phyloP scores from a whole-genome alignment of 2,329 filamentous ascomycete genomes.

The Knufia fluminis region DNA sequence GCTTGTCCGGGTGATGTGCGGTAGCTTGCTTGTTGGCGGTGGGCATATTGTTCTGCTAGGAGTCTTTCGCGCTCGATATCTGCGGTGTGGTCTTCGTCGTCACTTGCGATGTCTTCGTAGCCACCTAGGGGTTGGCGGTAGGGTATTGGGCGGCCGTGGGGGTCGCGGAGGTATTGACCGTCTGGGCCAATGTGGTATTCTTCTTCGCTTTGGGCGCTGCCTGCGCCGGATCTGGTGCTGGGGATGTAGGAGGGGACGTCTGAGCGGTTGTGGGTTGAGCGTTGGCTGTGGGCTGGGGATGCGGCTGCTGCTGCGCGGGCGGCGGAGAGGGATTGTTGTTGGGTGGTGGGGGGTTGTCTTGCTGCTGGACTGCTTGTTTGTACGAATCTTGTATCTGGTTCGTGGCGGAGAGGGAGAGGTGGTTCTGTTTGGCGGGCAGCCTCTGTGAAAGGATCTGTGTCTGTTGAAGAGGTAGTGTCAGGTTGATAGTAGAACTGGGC shows the following conservation, averaged over 20 bases:
- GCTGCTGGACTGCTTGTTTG: background rate
- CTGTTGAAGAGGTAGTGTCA: conserved; percentile 43
- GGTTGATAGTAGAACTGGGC: conserved; percentile 43
- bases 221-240: conserved; percentile 47
- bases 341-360: conserved; percentile 4
- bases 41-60: conserved; percentile 19
- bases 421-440: conserved; percentile 23
- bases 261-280: conserved; percentile 13
- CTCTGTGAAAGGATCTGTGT: conserved; percentile 56
- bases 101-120: conserved; percentile 39
- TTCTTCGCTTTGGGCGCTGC: conserved; percentile 58
- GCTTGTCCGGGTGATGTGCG: conserved; percentile 13
- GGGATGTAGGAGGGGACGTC: conserved; percentile 33
- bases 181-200: conserved; percentile 59
- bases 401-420: conserved; percentile 30
- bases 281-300: conserved; percentile 6
- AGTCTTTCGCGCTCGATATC: conserved; percentile 38
- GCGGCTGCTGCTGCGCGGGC: background rate
- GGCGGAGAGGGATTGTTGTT: conserved; percentile 10
- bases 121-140: conserved; percentile 38
- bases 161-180: conserved; percentile 53
- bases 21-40: conserved; percentile 32
- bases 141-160: conserved; percentile 51
- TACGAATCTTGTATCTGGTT: conserved; percentile 28
- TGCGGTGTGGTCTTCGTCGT: conserved; percentile 44